Evolutionary conservation across 2,329 filamentous ascomycete species (phyloP), one percentile per base, ranked within the genome.

Genomic region (Ceratocystiopsis minuta): DNA sequence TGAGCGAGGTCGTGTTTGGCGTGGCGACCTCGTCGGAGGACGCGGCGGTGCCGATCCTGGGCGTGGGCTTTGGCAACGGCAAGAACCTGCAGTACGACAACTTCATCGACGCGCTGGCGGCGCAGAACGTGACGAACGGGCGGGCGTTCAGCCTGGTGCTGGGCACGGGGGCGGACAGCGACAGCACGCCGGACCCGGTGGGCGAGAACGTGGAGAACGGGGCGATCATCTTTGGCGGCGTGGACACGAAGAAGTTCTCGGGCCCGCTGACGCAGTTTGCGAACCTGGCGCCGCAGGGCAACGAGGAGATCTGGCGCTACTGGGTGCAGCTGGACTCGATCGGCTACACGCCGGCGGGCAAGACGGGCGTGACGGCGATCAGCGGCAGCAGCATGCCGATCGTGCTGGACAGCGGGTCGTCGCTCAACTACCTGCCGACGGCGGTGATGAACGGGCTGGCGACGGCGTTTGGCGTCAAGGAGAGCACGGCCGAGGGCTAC

Each of bases 341-440:
- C 16, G 54, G 51, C 43, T 43, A 60, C 43, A 58, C 50, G 41
- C 55, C 53, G 34, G 49, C 50, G 20, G 54, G 58, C 34, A 55
- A 53, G 34, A 45, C 41, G 12, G 36, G 39, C 10, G 45, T 43
- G 20, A 3, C 12, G 9, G 50, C 46, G 9, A 52, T 52, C 44
- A 17, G 45, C 35, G 38, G 51, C 44, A 59, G 58, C 34, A 57
- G 63, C 15, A 49, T 63, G 10, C 56, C 64, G 24, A 65, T 71
- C 28, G 65, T 76, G 39, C 64, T 81, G 20, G 77, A 81, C 57
- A 77, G 72, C 14, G 80, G 80, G 43, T 78, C 72, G 46, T 79
- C 73, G 36, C 60, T 81, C 43, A 78, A 71, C 55, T 73, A 78
- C 47, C 65, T 85, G 2, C 80, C 80, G 3, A 60, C 70, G 45